phyloP scores from a whole-genome alignment of 2,329 filamentous ascomycete species.

The Cercospora sojina region DNA sequence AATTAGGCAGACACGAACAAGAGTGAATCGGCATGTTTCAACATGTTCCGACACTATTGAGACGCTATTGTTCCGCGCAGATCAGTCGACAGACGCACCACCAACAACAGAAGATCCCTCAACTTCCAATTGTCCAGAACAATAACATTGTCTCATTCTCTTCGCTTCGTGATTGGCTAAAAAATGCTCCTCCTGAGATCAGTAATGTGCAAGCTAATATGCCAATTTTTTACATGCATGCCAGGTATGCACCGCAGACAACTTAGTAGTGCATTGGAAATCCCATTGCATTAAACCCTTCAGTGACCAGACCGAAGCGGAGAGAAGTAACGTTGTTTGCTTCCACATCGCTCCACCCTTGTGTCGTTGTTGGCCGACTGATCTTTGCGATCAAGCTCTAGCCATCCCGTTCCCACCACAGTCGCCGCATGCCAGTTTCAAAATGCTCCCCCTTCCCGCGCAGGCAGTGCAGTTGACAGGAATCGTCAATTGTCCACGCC shows the following conservation, averaged over 20 bases:
- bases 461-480: constrained; percentile 9
- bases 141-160: neutral
- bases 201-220: neutral
- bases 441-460: constrained; percentile 1
- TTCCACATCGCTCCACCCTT: neutral
- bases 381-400: neutral
- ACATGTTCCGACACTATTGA: neutral
- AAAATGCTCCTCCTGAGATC: neutral
- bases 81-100: neutral
- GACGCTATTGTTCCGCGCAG: neutral
- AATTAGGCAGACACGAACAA: neutral
- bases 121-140: neutral
- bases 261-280: neutral
- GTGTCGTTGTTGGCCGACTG: neutral
- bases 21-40: neutral
- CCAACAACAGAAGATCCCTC: neutral
- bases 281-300: neutral
- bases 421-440: constrained; percentile 5
- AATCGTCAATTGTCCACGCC: constrained; percentile 8
- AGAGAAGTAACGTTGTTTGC: neutral
- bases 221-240: neutral
- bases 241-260: neutral
- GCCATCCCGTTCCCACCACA: constrained; percentile 5
- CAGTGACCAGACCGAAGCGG: neutral
- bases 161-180: neutral